These are phyloP conservation scores for Globisporangium okanoganense DNA, from an alignment of 352 stramenopile species.

Conservation along the genomic window DNA sequence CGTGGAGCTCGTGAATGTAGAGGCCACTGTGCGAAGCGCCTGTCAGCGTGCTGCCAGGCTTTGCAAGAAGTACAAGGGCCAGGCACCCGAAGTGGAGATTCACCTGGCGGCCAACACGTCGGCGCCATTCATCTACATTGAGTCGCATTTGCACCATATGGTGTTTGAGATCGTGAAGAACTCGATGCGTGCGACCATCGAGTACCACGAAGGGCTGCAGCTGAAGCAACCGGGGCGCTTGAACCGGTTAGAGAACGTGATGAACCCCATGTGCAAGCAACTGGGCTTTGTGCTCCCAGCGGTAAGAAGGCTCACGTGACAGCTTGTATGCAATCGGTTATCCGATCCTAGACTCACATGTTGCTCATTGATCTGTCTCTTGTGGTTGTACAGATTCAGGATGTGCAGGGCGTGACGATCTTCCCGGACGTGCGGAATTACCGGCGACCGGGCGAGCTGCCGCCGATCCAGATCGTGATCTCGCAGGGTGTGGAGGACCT, in stretches of 20 bases:
- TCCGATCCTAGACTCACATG: neutral
- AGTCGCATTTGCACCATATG: slow-evolving; percentile 84
- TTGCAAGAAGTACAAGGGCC: slow-evolving; percentile 53
- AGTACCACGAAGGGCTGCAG: slow-evolving; percentile 86
- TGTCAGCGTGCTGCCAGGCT: slow-evolving; percentile 48
- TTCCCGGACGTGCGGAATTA: slow-evolving; percentile 79
- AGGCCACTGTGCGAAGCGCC: slow-evolving; percentile 58
- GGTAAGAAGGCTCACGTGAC: slow-evolving; percentile 32
- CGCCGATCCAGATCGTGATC: slow-evolving; percentile 97
- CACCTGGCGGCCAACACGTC: slow-evolving; percentile 36
- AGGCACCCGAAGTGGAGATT: slow-evolving; percentile 58
- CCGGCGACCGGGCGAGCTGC: slow-evolving; percentile 49
- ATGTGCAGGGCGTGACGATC: slow-evolving; percentile 65
- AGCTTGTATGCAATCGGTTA: neutral
- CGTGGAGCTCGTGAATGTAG: slow-evolving; percentile 68
- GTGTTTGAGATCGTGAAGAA: slow-evolving; percentile 99
- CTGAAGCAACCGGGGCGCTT: slow-evolving; percentile 32
- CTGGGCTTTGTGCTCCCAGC: slow-evolving; percentile 72
- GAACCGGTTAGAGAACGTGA: slow-evolving; percentile 58
- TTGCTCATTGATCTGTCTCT: neutral
- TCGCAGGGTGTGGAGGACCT: slow-evolving; percentile 94
- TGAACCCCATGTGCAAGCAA: slow-evolving; percentile 59
- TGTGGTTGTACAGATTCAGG: slow-evolving; percentile 20
- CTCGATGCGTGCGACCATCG: slow-evolving; percentile 96
- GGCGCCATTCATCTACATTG: slow-evolving; percentile 78